Percentiles rank a stretch among this genome's conserved stretches.
Conservation (phyloP, 768 basidiomycete species). For the Neoboletus subvelutipes region DNA sequence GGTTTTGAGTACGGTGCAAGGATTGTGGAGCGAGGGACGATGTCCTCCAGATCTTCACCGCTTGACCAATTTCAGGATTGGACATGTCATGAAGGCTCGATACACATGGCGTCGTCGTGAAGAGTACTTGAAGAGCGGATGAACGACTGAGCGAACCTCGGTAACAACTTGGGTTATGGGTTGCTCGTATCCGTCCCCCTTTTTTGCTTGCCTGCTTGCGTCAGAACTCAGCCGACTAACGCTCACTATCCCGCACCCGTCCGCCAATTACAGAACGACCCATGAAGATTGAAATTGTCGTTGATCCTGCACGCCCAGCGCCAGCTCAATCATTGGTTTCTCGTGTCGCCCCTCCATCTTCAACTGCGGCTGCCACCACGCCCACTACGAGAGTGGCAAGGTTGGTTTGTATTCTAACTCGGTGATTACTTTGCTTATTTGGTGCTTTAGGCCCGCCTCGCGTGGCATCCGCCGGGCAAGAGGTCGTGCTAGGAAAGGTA, state of each 20-base stretch:
- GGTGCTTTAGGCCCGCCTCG: conserved; percentile 30
- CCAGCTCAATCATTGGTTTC: conserved; percentile 65
- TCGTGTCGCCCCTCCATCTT: conserved; percentile 76
- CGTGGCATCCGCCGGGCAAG: conserved; percentile 50
- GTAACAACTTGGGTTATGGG: conserved; percentile 27
- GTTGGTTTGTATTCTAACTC: conserved; percentile 27
- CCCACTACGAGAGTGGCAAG: conserved; percentile 33
- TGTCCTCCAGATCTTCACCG: conserved; percentile 33
- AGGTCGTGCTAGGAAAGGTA: conserved; percentile 42
- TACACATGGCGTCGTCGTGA: conserved; percentile 19
- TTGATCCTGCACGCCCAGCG: conserved; percentile 77
- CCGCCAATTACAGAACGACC: conserved; percentile 72
- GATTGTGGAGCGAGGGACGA: conserved; percentile 29
- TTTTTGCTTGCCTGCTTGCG: conserved; percentile 39
- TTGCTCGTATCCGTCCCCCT: conserved; percentile 44
- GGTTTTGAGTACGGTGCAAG: conserved; percentile 34
- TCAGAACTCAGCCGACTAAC: conserved; percentile 36
- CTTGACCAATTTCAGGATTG: conserved; percentile 36
- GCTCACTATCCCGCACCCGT: conserved; percentile 35
- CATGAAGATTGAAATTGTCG: conserved; percentile 98
- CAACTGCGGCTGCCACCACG: conserved; percentile 26
- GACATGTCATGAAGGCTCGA: conserved; percentile 29
- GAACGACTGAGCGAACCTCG: conserved; percentile 26
- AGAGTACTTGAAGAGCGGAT: conserved; percentile 24
- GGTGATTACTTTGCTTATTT: not conserved